Percentiles rank a stretch among this genome's conserved stretches.
phyloP scores from a whole-genome alignment of 148 eudicot genomes.

The Rhododendron mucronatum region DNA sequence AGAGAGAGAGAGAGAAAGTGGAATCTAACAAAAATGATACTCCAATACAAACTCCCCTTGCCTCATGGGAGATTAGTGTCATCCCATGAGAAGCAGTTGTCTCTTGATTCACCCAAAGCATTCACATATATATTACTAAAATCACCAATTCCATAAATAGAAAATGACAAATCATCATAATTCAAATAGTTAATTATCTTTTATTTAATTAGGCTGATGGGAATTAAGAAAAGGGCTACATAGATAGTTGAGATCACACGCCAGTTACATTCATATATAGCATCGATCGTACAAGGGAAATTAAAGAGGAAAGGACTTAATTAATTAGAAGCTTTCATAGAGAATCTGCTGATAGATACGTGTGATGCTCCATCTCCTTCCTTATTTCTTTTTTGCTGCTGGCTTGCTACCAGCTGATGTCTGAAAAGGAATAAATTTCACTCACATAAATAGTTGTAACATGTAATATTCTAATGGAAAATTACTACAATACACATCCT shows the following conservation, averaged over 20 bases:
- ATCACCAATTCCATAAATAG: background rate
- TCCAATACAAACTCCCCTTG: background rate
- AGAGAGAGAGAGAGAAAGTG: too few relatives aligned
- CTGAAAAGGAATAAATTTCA: conserved; percentile 1
- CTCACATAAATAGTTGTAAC: background rate
- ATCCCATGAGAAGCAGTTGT: too few relatives aligned
- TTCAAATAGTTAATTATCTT: background rate
- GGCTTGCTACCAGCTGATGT: conserved; percentile 21
- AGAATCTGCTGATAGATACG: background rate
- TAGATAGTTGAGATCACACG: background rate
- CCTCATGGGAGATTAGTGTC: background rate
- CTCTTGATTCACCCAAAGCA: too few relatives aligned
- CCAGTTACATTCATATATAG: background rate
- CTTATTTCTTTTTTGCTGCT: background rate
- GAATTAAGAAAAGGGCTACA: background rate
- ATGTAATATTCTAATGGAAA: background rate
- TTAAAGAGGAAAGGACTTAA: background rate
- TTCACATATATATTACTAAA: too few relatives aligned
- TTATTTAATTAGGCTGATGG: background rate
- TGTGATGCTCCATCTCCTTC: background rate
- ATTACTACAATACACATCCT: background rate
- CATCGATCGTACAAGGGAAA: background rate
- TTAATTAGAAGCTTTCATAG: background rate
- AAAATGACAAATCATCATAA: background rate
- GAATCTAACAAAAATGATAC: too few relatives aligned